These are phyloP conservation scores for Gymnopus androsaceus DNA, from an alignment of 1,284 basidiomycete genomes.

Conservation along the genomic window DNA sequence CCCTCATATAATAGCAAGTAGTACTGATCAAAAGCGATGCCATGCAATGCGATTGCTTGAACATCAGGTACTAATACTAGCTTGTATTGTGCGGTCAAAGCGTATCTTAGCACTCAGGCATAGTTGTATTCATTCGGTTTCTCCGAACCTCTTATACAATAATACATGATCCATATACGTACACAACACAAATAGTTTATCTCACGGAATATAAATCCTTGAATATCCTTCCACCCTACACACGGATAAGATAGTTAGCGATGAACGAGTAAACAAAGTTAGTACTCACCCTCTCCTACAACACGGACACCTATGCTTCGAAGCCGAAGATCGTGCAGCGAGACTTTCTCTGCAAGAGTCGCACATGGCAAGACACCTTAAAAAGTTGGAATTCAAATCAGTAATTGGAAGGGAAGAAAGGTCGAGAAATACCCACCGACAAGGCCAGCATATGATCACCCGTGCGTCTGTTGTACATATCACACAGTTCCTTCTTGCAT, in stretches of 20 bases:
- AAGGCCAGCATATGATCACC: slow-evolving; percentile 79
- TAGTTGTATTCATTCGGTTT: too few relatives aligned
- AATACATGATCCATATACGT: too few relatives aligned
- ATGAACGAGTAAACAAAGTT: neutral
- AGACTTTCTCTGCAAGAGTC: slow-evolving; percentile 72
- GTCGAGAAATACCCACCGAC: slow-evolving; percentile 51
- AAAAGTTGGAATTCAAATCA: slow-evolving; percentile 5
- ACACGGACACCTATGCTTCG: slow-evolving; percentile 74
- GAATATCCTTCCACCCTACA: slow-evolving; percentile 73
- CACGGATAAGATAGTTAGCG: slow-evolving; percentile 1
- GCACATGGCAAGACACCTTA: slow-evolving; percentile 70
- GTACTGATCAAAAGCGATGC: too few relatives aligned
- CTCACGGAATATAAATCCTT: slow-evolving; percentile 61
- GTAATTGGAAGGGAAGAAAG: slow-evolving; percentile 16
- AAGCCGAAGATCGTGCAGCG: slow-evolving; percentile 59
- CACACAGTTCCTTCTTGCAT: slow-evolving; percentile 54
- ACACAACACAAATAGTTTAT: too few relatives aligned
- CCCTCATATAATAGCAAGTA: too few relatives aligned
- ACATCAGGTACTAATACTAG: too few relatives aligned
- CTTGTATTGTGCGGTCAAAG: too few relatives aligned
- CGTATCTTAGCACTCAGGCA: too few relatives aligned
- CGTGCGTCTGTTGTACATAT: slow-evolving; percentile 71
- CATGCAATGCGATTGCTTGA: too few relatives aligned
- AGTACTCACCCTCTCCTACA: slow-evolving; percentile 63
- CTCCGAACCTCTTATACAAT: too few relatives aligned